Evolutionary conservation across 345 rosid genomes (phyloP).

Genomic region (Anastatica hierochuntica): DNA sequence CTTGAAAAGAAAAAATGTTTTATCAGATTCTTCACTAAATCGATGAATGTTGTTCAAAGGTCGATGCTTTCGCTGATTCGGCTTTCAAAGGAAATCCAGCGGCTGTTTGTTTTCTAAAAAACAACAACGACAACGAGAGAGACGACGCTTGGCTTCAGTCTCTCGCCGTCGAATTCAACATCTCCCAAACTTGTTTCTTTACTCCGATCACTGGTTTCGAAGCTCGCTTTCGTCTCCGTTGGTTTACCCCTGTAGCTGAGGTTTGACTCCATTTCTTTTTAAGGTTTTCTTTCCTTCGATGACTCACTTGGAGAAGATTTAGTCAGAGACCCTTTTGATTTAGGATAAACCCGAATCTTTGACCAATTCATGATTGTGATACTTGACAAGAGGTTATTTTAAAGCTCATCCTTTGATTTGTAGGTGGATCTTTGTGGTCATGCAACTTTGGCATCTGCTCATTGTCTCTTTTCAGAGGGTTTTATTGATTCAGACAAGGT

Average conservation of each 20-base stretch:
- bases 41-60: conserved; percentile 14
- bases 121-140: conserved; percentile 44
- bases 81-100: conserved; percentile 89
- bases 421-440: conserved; percentile 83
- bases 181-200: conserved; percentile 37
- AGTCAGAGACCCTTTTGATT: neutral
- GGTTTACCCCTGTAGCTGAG: conserved; percentile 36
- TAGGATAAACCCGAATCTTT: neutral
- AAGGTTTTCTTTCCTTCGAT: neutral
- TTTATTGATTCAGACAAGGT: conserved; percentile 39
- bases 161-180: conserved; percentile 40
- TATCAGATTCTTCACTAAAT: neutral
- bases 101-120: conserved; percentile 63
- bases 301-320: too few species aligned
- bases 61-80: conserved; percentile 67
- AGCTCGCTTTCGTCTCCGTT: conserved; percentile 36
- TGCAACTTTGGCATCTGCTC: conserved; percentile 80
- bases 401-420: neutral
- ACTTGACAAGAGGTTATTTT: neutral
- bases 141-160: conserved; percentile 57
- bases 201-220: conserved; percentile 9
- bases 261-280: neutral
- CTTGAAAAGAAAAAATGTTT: too few species aligned
- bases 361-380: neutral
- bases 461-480: conserved; percentile 44